Base-by-base conservation (phyloP, 495 filamentous ascomycete species). In the Penicillium maclennaniae region DNA sequence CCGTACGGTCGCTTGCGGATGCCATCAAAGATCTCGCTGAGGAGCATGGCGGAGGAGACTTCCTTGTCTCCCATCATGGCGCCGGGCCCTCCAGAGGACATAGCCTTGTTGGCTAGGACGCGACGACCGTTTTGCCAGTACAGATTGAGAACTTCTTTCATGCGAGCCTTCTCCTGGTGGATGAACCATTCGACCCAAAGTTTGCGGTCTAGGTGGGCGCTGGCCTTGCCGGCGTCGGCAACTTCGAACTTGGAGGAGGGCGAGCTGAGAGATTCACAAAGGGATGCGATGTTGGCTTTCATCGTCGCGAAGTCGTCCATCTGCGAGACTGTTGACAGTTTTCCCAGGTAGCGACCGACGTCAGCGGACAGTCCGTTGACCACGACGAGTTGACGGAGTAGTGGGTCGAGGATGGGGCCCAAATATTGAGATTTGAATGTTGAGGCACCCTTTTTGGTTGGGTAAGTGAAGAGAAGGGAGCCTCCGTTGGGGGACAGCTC, bases 111-210 rank as follows among this genome's bases (percentile, higher is more conserved):
- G 7, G 67, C 61, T 10, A 75, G 71, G 9, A 75, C 62, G 16
- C 72, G 73, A 20, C 72, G 70, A 26, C 75, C 72, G 31, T 78
- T 80, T 45, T 79, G 72, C 62, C 80, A 83, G 54, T 86, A 84
- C 34, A 75, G 66, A 14, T 74, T 77, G 31, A 88, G 79, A 0
- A 81, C 70, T 26, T 80, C 77, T 49, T 83, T 77, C 53, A 89
- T 80, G 21, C 86, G 78, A n/a, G 75, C 66, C 51, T 81, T 81
- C 59, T 89, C 86, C 57, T 89, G 86, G 53, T 86, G 81, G 28
- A 82, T 79, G 73, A 79, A 89, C 86, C 86, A 89, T 43, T 87
- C 81, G 16, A 69, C 70, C 86, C 86, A 89, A 7, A 79, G 73
- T 7, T 74, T 68, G 21, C 84, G 78, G 45, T 82, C 78, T 6